Base-by-base conservation (phyloP, 768 basidiomycete species). In the Sarcodon aspratus region DNA sequence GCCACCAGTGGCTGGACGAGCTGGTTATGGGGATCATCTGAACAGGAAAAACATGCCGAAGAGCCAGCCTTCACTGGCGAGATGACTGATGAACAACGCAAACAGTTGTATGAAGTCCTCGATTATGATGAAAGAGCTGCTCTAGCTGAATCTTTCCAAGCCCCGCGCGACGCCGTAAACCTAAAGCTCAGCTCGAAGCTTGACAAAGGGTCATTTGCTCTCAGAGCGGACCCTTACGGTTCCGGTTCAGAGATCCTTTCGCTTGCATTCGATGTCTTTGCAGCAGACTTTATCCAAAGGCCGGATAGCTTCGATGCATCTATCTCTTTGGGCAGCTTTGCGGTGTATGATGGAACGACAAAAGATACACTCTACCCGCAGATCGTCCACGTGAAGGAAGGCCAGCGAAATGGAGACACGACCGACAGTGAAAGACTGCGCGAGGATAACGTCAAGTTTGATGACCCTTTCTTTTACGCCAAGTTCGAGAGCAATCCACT, bases 401-500 rank as follows among this genome's bases (percentile, higher is more conserved):
- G 52, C 36, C 31, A 46, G 51, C 51, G 31, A 47, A 59, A 46
- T 38, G 37, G 49, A 27, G 37, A 37, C 7, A 36, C 43, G 15
- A 11, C 48, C 11, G 36, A 12, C 18, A 15, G 44, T 3, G 34
- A 47, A 46, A 58, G 52, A 36, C 47, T 55, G 31, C 58, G 57
- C 50, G 50, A 52, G 49, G 55, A 61, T 44, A 54, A 50, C 44
- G 47, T 54, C 44, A 44, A 38, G 8, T 36, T 61, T 7, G 65
- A 66, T 12, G 75, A 76, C 7, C 74, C 79, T 2, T 97, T 99
- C 71, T 91, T 99, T 65, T 88, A 79, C 56, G 68, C 94, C 57
- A 90, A 88, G 60, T 86, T 93, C 55, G 96, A 98, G 67, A 82
- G 82, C 50, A 92, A 87, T 54, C 96, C 95, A 8, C 69, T 97